Conservation (phyloP, 345 rosid species). For the Lepidium africanum region DNA sequence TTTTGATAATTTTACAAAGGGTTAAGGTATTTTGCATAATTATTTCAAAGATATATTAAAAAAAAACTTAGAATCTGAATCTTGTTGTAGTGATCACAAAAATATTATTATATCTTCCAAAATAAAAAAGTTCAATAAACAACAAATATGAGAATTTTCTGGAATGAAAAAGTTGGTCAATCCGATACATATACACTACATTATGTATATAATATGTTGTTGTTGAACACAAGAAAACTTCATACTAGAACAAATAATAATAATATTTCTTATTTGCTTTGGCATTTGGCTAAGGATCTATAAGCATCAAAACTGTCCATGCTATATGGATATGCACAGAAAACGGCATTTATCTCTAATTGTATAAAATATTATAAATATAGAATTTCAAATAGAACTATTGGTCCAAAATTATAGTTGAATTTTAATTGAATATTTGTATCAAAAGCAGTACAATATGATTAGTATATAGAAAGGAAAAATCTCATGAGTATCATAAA, state of each 20-base stretch:
- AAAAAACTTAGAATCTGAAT: no score
- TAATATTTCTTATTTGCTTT: neutral
- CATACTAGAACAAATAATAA: neutral
- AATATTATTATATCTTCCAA: no score
- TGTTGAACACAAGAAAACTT: neutral
- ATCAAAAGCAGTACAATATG: neutral
- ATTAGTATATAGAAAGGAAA: neutral
- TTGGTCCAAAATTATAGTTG: neutral
- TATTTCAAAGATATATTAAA: no score
- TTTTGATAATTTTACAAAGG: no score
- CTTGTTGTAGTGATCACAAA: no score
- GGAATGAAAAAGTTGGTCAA: neutral
- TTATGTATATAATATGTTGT: neutral
- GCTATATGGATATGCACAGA: constrained; percentile 1
- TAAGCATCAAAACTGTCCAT: neutral
- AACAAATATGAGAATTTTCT: no score
- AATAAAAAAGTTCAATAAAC: no score
- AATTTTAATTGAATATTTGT: neutral
- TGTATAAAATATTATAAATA: neutral
- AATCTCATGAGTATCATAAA: neutral
- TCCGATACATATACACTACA: neutral
- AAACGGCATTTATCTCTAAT: neutral
- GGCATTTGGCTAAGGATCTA: neutral
- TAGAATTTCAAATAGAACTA: neutral
- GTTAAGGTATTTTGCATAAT: no score